Base-by-base conservation (phyloP, 164 flowering plant genomes). In the Liquidambar formosana region DNA sequence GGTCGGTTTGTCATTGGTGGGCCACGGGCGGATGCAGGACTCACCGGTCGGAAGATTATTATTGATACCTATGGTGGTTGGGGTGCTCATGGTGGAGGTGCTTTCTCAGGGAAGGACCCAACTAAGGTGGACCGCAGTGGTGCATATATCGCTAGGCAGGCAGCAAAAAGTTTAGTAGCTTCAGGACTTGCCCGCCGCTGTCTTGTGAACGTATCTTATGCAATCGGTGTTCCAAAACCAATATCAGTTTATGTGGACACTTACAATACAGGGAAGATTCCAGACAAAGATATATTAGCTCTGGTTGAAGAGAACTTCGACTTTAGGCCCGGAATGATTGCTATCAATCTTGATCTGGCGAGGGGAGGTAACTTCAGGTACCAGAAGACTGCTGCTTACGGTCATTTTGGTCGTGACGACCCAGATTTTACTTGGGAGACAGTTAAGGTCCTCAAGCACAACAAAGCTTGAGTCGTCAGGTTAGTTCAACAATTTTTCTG, bases 71-170 rank as follows among this genome's bases (percentile, higher is more conserved):
- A 82, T 43, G 88, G 88, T 72, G 88, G 88, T 10, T 82, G 90
- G 88, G 87, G 88, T 56, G 90, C 88, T 57, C 90, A 83, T n/a
- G 90, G 90, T 61, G 88, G 86, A 21, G 88, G 90, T 75, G 90
- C 90, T 14, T 84, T 86, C 83, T 86, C 90, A 1, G 90, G 88
- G 22, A 84, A 84, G 76, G 90, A 87, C 46, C 88, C 90, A 10
- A 83, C 87, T 2, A 85, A 87, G 84, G 91, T 85, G 74, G 92
- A 88, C 80, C 60, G 92, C 9, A 88, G 92, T 63, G 92, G 92
- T 61, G 92, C 92, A 4, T 88, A 88, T 54, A 79, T 86, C 70
- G 88, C 73, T 16, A 84, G 92, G 73, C 92, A 88, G 76, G 92
- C 92, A 15, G 90, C 89, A 22, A 88, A 88, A 84, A 88, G 92